A percentile compares a stretch with the other conserved stretches of the same genome.
Evolutionary conservation across 1,139 yeast species (phyloP).

Genomic region (Pichia kudriavzevii): DNA sequence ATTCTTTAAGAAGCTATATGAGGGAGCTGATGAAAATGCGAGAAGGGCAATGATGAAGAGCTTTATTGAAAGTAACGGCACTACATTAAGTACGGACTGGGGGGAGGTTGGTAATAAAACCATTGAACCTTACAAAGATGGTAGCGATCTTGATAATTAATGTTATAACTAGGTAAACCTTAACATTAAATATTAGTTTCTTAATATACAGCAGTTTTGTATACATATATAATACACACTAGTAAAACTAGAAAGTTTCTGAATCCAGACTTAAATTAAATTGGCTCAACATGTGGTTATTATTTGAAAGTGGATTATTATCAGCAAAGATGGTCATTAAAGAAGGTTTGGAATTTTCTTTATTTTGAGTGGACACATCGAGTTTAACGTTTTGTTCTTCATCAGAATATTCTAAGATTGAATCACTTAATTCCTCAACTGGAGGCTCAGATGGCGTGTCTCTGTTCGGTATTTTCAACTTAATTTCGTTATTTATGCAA

Average conservation of each 20-base stretch:
- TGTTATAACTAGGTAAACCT: not conserved
- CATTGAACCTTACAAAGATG: conserved; percentile 73
- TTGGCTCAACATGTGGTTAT: no score
- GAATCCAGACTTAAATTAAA: conserved; percentile 20
- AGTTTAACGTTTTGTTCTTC: conserved; percentile 11
- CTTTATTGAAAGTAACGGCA: conserved; percentile 88
- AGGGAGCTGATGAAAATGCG: conserved; percentile 81
- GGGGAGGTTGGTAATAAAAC: conserved; percentile 64
- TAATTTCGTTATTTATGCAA: not conserved
- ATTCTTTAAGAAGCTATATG: conserved; percentile 70
- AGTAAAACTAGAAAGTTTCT: conserved; percentile 20
- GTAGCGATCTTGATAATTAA: conserved; percentile 9
- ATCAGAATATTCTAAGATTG: conserved; percentile 24
- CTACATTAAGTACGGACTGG: conserved; percentile 93
- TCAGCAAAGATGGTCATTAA: no score
- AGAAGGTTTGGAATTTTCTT: not conserved
- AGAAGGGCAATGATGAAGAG: conserved; percentile 96
- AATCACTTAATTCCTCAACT: conserved; percentile 24
- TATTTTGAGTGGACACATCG: not conserved
- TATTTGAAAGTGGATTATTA: no score
- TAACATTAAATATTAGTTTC: not conserved
- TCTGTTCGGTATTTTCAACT: not conserved
- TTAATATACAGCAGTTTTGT: not conserved
- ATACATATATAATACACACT: conserved; percentile 2
- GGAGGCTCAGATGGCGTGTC: conserved; percentile 7